Base-by-base conservation (phyloP, 352 stramenopile genomes). In the Phytophthora megakarya region DNA sequence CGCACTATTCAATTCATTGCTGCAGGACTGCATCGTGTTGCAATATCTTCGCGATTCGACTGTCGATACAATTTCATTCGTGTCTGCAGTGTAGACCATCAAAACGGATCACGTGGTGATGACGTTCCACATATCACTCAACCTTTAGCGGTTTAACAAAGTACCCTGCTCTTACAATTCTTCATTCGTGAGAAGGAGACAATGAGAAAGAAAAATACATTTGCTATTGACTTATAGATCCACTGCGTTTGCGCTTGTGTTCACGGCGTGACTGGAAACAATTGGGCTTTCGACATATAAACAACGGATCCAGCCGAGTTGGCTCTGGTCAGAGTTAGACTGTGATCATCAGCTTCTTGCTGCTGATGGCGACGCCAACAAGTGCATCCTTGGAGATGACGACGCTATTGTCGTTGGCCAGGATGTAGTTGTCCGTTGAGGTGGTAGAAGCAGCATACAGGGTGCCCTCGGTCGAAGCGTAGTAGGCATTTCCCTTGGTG, bases 341-440 rank as follows among this genome's bases (percentile, higher is more conserved):
- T 3, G 71, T 82, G 45, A 91, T 76, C 35, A 89, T 80, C 11
- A 93, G 66, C 57, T 85, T 88, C 45, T 75, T 75, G 61, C 56
- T 64, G 70, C 76, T 80, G 50, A 93, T 63, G 42, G 84, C 84
- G 19, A 92, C 73, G 44, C 84, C 82, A 11, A 93, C 81, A 23
- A 89, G 71, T 16, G 81, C 72, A 48, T 92, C 82, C 69, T 90
- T 92, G 50, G 84, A 92, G 53, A 92, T 76, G 45, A 93, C 79
- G 30, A 91, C 60, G 54, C 60, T 87, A 75, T 91, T 87, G 63
- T 85, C 79, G 49, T 84, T 70, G 45, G 76, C 84, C 39, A 90
- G 75, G 52, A 91, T 76, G 53, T 81, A 91, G 12, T 77, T 64
- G 62, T 84, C 77, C 46, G 64, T 73, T 11, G 83, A 80, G 21